Evolutionary conservation across 768 basidiomycete species (phyloP), one percentile per base, ranked within the genome.

Genomic region (Collybiopsis confluens): DNA sequence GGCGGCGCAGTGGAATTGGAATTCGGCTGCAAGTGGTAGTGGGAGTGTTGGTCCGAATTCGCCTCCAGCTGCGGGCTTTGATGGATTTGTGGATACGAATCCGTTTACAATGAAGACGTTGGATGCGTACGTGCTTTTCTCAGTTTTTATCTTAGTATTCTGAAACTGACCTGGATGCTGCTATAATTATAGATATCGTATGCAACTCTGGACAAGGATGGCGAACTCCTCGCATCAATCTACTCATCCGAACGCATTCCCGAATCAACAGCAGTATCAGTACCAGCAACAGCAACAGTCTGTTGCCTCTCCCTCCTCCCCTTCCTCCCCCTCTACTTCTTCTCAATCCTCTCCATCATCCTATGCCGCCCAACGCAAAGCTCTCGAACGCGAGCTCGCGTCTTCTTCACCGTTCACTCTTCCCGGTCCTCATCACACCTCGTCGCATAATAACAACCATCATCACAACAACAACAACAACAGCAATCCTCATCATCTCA

Each of bases 141-240:
- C 58, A 44, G 52, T 41, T 40, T 44, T 21, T 49, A n/a, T 57
- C 20, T 43, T 37, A 51, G 46, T 55, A 46, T 30, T 52, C 5
- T 56, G 51, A 46, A n/a, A n/a, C n/a, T n/a, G n/a, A n/a, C n/a
- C 38, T 52, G 40, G 26, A 54, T 51, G 37, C 56, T 48, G 28
- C 60, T 51, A 44, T 54, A 58, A 46, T 36, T 46, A 24, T 57
- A 82, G 81, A 10, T 87, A 87, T 65, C 81, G 93, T 38, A 93
- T 93, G 89, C 93, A 96, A 57, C 75, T 97, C 0, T 96, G 93
- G 94, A 82, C 85, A 30, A 82, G 88, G 70, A 90, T 96, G 83
- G 92, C 92, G 0, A 77, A 83, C 92, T 59, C 87, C 81, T 51
- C 65, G 58, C 55, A 67, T 56, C 65, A 73, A 51, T 65, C 75